Evolutionary conservation across 1,139 yeast species (phyloP).

Genomic region (Yamadazyma spencermartinsiae): DNA sequence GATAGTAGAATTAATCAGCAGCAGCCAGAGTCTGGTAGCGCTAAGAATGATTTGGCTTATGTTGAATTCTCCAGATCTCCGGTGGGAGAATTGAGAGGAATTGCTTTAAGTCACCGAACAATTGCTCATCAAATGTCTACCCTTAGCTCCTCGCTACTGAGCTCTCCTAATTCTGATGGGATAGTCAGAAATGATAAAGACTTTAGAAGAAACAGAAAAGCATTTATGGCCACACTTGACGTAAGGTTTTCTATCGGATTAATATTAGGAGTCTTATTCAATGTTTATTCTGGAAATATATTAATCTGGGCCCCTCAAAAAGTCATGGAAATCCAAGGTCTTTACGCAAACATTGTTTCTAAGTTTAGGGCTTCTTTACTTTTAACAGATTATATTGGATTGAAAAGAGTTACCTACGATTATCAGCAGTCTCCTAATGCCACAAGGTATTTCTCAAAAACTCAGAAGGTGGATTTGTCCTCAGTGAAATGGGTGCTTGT

Average conservation of each 20-base stretch:
- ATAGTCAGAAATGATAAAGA: constrained; percentile 33
- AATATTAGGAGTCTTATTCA: constrained; percentile 75
- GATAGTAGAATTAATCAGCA: constrained; percentile 22
- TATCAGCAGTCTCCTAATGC: constrained; percentile 88
- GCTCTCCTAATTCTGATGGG: constrained; percentile 54
- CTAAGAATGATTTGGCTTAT: constrained; percentile 74
- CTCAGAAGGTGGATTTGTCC: constrained; percentile 75
- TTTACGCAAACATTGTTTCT: constrained; percentile 80
- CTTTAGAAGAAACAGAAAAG: constrained; percentile 30
- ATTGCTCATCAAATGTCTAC: constrained; percentile 86
- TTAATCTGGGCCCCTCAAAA: constrained; percentile 78
- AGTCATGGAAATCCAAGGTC: constrained; percentile 79
- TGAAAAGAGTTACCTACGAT: constrained; percentile 89
- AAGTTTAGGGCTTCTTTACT: constrained; percentile 70
- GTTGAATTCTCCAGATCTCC: constrained; percentile 92
- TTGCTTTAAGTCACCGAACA: constrained; percentile 87
- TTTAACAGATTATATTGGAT: constrained; percentile 84
- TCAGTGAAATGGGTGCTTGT: constrained; percentile 87
- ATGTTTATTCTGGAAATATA: constrained; percentile 82
- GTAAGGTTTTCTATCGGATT: constrained; percentile 86
- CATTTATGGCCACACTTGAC: constrained; percentile 73
- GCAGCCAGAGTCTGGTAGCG: constrained; percentile 20
- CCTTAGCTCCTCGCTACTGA: constrained; percentile 64
- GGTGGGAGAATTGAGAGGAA: constrained; percentile 89
- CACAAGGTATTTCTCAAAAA: constrained; percentile 77